Evolutionary conservation across 768 basidiomycete species (phyloP).

Genomic region (Russula brevipes): DNA sequence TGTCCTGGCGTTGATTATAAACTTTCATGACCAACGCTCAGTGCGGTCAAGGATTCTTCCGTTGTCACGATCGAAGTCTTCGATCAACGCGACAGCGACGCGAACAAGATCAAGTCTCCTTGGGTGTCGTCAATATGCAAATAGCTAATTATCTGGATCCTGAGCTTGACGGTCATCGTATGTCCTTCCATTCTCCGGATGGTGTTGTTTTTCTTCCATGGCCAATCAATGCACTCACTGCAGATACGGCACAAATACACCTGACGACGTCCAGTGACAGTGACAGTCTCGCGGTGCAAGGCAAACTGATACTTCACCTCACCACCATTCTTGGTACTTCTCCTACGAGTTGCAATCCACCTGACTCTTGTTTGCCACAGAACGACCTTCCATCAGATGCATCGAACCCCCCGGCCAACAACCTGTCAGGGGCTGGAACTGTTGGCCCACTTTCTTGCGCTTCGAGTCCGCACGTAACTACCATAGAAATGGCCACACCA

Average conservation of each 20-base stretch:
- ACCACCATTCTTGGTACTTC: conserved; percentile 86
- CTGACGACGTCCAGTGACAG: conserved; percentile 87
- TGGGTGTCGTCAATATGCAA: conserved; percentile 94
- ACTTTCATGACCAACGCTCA: conserved; percentile 31
- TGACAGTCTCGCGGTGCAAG: conserved; percentile 95
- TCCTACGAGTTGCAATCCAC: conserved; percentile 76
- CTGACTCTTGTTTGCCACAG: conserved; percentile 47
- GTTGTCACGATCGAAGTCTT: conserved; percentile 98
- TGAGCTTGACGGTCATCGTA: conserved; percentile 91
- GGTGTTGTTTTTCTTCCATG: neutral
- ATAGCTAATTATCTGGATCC: conserved; percentile 90
- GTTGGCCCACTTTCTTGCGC: conserved; percentile 47
- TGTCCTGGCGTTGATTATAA: conserved; percentile 13
- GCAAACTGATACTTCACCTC: conserved; percentile 93
- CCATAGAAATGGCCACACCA: conserved; percentile 35
- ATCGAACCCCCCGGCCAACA: conserved; percentile 56
- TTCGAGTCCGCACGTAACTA: conserved; percentile 60
- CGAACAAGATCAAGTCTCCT: conserved; percentile 92
- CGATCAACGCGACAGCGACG: conserved; percentile 96
- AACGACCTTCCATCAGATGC: conserved; percentile 47
- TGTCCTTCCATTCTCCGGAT: conserved; percentile 6
- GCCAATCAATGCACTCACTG: neutral
- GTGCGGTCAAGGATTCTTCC: conserved; percentile 97
- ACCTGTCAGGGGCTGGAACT: conserved; percentile 36
- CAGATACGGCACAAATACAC: conserved; percentile 92